Percentiles rank a stretch among this genome's conserved stretches.
phyloP scores from a whole-genome alignment of 257 asterid genomes.

The Lantana camara region DNA sequence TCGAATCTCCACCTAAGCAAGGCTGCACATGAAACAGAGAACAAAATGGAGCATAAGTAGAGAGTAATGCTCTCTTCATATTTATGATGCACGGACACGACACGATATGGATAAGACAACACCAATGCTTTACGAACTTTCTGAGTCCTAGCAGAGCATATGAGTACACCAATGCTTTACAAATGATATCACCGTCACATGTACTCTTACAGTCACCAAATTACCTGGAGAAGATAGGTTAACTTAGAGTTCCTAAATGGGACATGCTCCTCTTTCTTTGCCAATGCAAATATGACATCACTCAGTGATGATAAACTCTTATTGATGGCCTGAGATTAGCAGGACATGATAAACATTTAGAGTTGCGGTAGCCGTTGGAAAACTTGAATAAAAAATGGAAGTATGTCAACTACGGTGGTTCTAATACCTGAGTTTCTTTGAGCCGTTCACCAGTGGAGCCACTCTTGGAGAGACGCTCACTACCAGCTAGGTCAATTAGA shows the following conservation, averaged over 20 bases:
- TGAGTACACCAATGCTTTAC: not conserved
- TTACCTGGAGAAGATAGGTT: constrained; percentile 99
- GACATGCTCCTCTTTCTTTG: constrained; percentile 92
- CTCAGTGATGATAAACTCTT: constrained; percentile 90
- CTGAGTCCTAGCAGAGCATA: too few relatives aligned
- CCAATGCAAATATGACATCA: constrained; percentile 93
- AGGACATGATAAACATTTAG: not conserved
- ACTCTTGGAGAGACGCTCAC: constrained; percentile 96
- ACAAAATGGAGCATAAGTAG: constrained; percentile 7
- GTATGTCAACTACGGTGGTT: constrained; percentile 1
- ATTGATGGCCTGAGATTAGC: constrained; percentile 79
- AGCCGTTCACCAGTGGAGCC: constrained; percentile 91
- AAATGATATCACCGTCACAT: not conserved
- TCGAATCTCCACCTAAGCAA: constrained; percentile 96
- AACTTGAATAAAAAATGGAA: constrained; percentile 7
- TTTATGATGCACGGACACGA: too few relatives aligned
- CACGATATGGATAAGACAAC: too few relatives aligned
- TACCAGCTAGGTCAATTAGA: constrained; percentile 96
- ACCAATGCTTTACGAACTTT: too few relatives aligned
- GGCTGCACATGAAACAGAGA: constrained; percentile 55
- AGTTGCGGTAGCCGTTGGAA: constrained; percentile 10
- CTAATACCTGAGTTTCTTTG: constrained; percentile 89
- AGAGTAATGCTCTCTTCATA: too few relatives aligned
- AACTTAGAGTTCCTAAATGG: constrained; percentile 95
- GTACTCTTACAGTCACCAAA: constrained; percentile 2